phyloP scores from a whole-genome alignment of 805 yeast genomes.

The Sugiyamaella mastotermitis region DNA sequence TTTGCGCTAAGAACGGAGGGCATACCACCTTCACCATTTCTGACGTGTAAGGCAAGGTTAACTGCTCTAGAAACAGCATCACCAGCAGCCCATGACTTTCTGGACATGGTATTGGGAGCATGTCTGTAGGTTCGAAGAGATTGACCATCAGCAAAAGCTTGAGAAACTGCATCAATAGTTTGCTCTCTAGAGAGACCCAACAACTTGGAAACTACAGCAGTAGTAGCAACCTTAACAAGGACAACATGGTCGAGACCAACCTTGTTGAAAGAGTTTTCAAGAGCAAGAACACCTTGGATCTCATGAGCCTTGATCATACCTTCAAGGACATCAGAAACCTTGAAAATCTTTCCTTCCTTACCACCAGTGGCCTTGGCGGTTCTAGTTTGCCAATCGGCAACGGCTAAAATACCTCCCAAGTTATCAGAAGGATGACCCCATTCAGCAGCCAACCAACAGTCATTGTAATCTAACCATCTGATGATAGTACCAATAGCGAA shows the following conservation, averaged over 20 bases:
- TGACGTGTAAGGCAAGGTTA: conserved; percentile 46
- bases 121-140: conserved; percentile 55
- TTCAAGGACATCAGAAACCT: conserved; percentile 45
- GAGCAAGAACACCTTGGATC: conserved; percentile 53
- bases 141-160: conserved; percentile 58
- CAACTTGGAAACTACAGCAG: conserved; percentile 53
- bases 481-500: conserved; percentile 51
- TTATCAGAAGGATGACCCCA: conserved; percentile 67
- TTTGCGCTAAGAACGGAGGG: conserved; percentile 53
- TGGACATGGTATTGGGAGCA: conserved; percentile 57
- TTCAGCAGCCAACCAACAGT: conserved; percentile 65
- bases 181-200: conserved; percentile 46
- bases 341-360: conserved; percentile 37
- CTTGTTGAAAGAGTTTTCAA: conserved; percentile 53
- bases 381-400: conserved; percentile 51
- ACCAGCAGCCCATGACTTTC: conserved; percentile 67
- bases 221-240: conserved; percentile 53
- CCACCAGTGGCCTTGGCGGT: conserved; percentile 36
- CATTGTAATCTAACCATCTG: conserved; percentile 58
- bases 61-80: conserved; percentile 58
- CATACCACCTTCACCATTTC: conserved; percentile 49
- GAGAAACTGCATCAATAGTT: conserved; percentile 50
- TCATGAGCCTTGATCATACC: conserved; percentile 61
- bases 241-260: conserved; percentile 58
- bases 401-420: conserved; percentile 53